phyloP scores from a whole-genome alignment of 192 early-diverging fungal genomes.

The Gonapodya sp. region DNA sequence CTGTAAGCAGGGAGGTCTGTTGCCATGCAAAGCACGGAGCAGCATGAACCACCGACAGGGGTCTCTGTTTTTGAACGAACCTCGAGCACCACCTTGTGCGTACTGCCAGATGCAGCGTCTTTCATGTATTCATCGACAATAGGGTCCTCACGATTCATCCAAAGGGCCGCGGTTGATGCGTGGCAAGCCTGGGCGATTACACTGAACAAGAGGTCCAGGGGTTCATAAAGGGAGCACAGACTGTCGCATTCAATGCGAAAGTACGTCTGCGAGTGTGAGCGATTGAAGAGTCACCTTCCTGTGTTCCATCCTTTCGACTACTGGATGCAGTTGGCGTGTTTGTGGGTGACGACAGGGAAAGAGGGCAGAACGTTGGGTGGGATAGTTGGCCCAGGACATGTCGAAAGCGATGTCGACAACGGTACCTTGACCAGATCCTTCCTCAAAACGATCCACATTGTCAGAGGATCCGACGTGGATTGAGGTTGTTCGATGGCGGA shows the following conservation, averaged over 20 bases:
- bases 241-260: not conserved
- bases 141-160: conserved; percentile 44
- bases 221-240: not conserved
- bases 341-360: too few species aligned
- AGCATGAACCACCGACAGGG: not conserved
- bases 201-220: conserved; percentile 22
- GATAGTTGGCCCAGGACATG: not conserved
- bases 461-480: conserved; percentile 57
- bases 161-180: conserved; percentile 53
- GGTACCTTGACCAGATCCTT: conserved; percentile 65
- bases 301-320: not conserved
- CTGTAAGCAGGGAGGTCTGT: conserved; percentile 16
- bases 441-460: conserved; percentile 70
- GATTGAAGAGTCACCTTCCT: not conserved
- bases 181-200: conserved; percentile 69
- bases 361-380: too few species aligned
- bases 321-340: too few species aligned
- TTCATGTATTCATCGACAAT: conserved; percentile 49
- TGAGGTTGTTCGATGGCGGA: too few species aligned
- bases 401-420: not conserved
- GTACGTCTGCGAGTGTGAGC: not conserved
- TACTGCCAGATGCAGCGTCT: conserved; percentile 36
- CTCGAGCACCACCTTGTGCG: conserved; percentile 71
- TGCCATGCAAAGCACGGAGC: too few species aligned
- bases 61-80: conserved; percentile 18